A percentile compares a stretch with the other conserved stretches of the same genome.
These are phyloP conservation scores for Verticillium zaregamsianum DNA, from an alignment of 2,329 filamentous ascomycete species.

Conservation along the genomic window DNA sequence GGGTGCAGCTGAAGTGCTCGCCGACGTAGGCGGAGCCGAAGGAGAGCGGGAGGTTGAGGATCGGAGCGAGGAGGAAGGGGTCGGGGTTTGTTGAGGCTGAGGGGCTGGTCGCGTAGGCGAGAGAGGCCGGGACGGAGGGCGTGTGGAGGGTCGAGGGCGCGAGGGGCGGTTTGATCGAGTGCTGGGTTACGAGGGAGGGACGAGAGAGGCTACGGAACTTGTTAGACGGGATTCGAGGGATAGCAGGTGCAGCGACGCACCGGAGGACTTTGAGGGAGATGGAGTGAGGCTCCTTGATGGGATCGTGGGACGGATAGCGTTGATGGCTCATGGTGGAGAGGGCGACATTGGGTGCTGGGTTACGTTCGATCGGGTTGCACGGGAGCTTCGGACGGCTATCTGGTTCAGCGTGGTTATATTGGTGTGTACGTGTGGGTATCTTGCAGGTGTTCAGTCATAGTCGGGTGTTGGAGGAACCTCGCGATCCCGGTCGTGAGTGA, in stretches of 20 bases:
- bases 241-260: slow-evolving; percentile 32
- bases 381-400: neutral
- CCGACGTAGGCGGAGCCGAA: slow-evolving; percentile 96
- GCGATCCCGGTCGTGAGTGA: neutral
- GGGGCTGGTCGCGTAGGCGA: slow-evolving; percentile 58
- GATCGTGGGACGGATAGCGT: slow-evolving; percentile 51
- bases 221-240: slow-evolving; percentile 5
- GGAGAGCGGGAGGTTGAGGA: slow-evolving; percentile 80
- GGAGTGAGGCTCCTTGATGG: slow-evolving; percentile 70
- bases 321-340: slow-evolving; percentile 50
- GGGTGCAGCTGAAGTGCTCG: slow-evolving; percentile 88
- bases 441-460: neutral
- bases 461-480: neutral
- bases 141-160: slow-evolving; percentile 40
- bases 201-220: slow-evolving; percentile 64
- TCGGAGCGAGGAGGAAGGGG: slow-evolving; percentile 56
- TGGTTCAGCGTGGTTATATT: neutral
- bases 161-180: slow-evolving; percentile 51
- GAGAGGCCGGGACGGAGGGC: slow-evolving; percentile 57
- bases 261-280: slow-evolving; percentile 74
- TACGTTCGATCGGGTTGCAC: neutral
- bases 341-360: neutral
- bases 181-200: slow-evolving; percentile 69
- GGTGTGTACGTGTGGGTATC: neutral
- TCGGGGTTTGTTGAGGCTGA: slow-evolving; percentile 39